Base-by-base conservation (phyloP, 805 yeast species). In the Metschnikowia koreensis region DNA sequence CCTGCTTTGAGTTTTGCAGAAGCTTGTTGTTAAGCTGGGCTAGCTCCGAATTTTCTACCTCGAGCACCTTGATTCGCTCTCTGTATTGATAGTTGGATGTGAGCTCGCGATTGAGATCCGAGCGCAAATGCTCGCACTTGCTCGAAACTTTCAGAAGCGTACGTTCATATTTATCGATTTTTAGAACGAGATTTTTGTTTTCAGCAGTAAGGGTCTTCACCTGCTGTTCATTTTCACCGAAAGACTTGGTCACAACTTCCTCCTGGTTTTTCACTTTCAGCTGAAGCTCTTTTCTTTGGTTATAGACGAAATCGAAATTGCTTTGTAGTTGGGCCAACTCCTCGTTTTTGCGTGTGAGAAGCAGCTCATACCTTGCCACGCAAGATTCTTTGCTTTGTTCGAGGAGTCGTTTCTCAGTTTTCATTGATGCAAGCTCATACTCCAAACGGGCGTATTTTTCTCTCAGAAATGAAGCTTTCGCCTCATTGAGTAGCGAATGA, bases 41-140 rank as follows among this genome's bases (percentile, higher is more conserved):
- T 28, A 78, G 58, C 44, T 71, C 63, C 39, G 60, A 62, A 47
- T 62, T 55, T 17, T 66, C 60, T 1, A 49, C 46, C 58, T 74
- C 61, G 51, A 74, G 55, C 37, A 64, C 47, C 47, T 66, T 52
- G 50, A 70, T 49, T 59, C 78, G 66, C 50, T 66, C 73, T 28
- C 68, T 69, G 17, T 79, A 69, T 28, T 77, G 77, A 44, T 66
- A 68, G 48, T 65, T 71, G 17, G 69, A 60, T 1, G 70, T 60
- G 6, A 66, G 65, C 44, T 70, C 70, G 41, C 69, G 66, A 40
- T 60, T 59, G 44, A 72, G 60, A 41, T 77, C 71, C 1, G 72
- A 60, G 16, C 69, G 62, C 47, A 79, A 61, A 37, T 70, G 66
- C 28, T 73, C 69, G 36, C 61, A 73, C 46, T 58, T 67, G 53